phyloP scores from a whole-genome alignment of 805 yeast species.

The Candida sakaeoensis region DNA sequence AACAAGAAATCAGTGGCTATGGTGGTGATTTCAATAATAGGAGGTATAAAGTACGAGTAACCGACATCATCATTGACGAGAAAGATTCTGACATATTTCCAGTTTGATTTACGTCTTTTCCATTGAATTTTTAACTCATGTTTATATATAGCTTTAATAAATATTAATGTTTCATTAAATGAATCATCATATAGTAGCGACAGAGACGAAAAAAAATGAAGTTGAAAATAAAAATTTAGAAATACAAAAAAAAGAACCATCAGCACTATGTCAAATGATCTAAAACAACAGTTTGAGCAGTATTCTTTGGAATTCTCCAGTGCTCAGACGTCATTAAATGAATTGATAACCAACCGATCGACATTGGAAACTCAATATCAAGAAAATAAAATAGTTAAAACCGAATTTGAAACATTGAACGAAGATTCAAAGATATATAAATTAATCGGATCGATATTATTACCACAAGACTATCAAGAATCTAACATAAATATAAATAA shows the following conservation, averaged over 20 bases:
- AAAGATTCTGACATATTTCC: slow-evolving; percentile 29
- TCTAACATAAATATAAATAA: slow-evolving; percentile 82
- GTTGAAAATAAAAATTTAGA: too few species aligned
- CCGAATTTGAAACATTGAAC: slow-evolving; percentile 64
- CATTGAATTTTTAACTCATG: not conserved
- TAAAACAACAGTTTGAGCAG: slow-evolving; percentile 37
- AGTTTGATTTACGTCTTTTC: slow-evolving; percentile 5
- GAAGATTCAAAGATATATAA: slow-evolving; percentile 79
- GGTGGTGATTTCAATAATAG: slow-evolving; percentile 21
- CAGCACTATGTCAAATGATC: slow-evolving; percentile 14
- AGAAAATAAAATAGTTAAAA: slow-evolving; percentile 85
- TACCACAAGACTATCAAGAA: slow-evolving; percentile 84
- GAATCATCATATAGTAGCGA: not conserved
- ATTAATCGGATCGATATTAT: slow-evolving; percentile 84
- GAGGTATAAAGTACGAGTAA: slow-evolving; percentile 36
- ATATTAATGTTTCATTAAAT: too few species aligned
- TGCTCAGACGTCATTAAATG: slow-evolving; percentile 46
- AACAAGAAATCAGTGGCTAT: slow-evolving; percentile 17
- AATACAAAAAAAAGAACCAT: not conserved
- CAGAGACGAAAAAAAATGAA: too few species aligned
- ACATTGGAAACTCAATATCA: slow-evolving; percentile 90
- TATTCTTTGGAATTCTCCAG: slow-evolving; percentile 43
- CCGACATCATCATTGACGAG: slow-evolving; percentile 38
- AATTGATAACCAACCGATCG: slow-evolving; percentile 69
- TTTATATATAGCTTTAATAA: too few species aligned